Conservation (phyloP, 306 rosid species). For the Ceratonia siliqua region DNA sequence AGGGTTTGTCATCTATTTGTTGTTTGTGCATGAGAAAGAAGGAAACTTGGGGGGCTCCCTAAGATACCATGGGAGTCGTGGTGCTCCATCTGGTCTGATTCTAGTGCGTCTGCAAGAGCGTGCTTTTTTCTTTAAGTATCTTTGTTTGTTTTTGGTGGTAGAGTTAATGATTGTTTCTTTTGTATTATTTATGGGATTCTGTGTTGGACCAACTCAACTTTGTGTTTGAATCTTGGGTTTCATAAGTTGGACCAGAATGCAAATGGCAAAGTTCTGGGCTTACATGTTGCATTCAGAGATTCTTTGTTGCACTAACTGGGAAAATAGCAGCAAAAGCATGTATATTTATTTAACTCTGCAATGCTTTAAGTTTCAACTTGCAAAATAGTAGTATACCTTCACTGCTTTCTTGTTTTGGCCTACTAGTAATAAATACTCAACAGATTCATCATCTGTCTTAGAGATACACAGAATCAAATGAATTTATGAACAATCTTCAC, state of each 20-base stretch:
- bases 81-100: too few species aligned
- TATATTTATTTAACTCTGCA: not conserved
- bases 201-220: constrained; percentile 8
- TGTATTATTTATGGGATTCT: not conserved
- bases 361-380: constrained; percentile 26
- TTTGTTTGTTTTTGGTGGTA: not conserved
- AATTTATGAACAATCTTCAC: not conserved
- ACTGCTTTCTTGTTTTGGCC: not conserved
- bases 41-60: too few species aligned
- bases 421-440: not conserved
- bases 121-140: not conserved
- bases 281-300: not conserved
- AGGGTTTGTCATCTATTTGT: too few species aligned
- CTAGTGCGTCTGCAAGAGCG: too few species aligned
- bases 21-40: too few species aligned
- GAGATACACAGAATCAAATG: constrained; percentile 23
- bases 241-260: not conserved
- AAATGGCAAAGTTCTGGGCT: not conserved
- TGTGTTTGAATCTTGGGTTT: constrained; percentile 10
- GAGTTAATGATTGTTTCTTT: not conserved
- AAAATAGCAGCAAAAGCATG: not conserved
- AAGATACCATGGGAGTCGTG: too few species aligned
- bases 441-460: not conserved
- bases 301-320: constrained; percentile 5
- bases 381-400: not conserved